phyloP scores from a whole-genome alignment of 2,329 filamentous ascomycete species.

The Colletotrichum cordylinicola region DNA sequence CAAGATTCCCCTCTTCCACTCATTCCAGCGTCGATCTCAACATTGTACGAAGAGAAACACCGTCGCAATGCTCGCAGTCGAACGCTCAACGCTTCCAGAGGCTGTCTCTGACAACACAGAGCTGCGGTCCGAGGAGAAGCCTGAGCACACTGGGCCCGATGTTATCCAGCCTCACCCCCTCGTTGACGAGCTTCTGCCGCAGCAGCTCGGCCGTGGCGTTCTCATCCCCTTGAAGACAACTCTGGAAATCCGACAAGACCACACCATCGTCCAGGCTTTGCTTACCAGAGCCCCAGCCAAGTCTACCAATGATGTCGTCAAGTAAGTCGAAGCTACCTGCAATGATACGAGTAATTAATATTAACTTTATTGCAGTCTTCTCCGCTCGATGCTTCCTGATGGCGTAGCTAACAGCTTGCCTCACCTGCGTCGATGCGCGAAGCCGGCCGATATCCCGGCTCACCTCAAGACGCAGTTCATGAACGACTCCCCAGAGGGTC shows the following conservation, averaged over 20 bases:
- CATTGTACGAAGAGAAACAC: not conserved
- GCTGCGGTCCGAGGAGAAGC: constrained; percentile 1
- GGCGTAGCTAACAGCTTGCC: constrained; percentile 69
- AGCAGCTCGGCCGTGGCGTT: constrained; percentile 49
- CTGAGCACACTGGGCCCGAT: constrained; percentile 22
- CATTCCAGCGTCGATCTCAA: not conserved
- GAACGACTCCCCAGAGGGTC: constrained; percentile 60
- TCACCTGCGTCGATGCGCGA: constrained; percentile 79
- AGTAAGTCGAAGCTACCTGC: constrained; percentile 54
- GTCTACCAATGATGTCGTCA: constrained; percentile 74
- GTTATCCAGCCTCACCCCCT: constrained; percentile 30
- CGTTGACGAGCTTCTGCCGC: constrained; percentile 38
- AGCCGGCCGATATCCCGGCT: constrained; percentile 70
- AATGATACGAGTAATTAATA: constrained; percentile 31
- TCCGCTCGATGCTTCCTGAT: constrained; percentile 62
- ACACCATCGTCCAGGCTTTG: constrained; percentile 67
- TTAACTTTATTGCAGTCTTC: constrained; percentile 11
- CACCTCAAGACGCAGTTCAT: constrained; percentile 68
- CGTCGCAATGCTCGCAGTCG: constrained; percentile 8
- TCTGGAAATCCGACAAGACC: constrained; percentile 65
- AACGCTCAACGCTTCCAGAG: not conserved
- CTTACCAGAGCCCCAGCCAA: constrained; percentile 76
- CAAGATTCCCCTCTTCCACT: not conserved
- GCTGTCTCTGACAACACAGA: not conserved
- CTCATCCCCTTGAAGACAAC: constrained; percentile 70